Evolutionary conservation across 2,329 filamentous ascomycete species (phyloP).

Genomic region (Fusarium poae): DNA sequence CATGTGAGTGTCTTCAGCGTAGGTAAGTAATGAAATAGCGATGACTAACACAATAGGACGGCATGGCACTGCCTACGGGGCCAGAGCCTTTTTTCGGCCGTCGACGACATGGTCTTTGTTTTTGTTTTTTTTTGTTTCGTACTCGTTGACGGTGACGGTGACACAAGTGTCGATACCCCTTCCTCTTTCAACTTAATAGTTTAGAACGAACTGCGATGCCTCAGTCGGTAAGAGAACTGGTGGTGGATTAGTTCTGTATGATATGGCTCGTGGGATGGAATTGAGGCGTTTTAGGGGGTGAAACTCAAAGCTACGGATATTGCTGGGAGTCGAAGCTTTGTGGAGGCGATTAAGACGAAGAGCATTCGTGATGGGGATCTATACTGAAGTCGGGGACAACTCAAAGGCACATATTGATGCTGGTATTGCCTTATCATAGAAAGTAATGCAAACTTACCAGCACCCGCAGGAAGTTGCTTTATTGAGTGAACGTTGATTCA

Average conservation of each 20-base stretch:
- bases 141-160: slow-evolving; percentile 27
- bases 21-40: slow-evolving; percentile 30
- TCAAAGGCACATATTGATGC: slow-evolving; percentile 17
- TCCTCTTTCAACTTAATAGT: slow-evolving; percentile 33
- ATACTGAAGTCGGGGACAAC: slow-evolving; percentile 14
- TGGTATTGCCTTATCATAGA: slow-evolving; percentile 16
- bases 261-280: slow-evolving; percentile 38
- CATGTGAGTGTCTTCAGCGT: slow-evolving; percentile 16
- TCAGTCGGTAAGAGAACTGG: slow-evolving; percentile 34
- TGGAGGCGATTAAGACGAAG: slow-evolving; percentile 11
- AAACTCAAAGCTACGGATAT: slow-evolving; percentile 28
- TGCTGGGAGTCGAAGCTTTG: slow-evolving; percentile 13
- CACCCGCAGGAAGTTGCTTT: not conserved
- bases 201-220: slow-evolving; percentile 21
- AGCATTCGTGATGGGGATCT: slow-evolving; percentile 26
- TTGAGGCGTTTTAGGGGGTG: slow-evolving; percentile 35
- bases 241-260: slow-evolving; percentile 32
- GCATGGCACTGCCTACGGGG: slow-evolving; percentile 12
- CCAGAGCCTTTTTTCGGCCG: slow-evolving; percentile 2
- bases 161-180: slow-evolving; percentile 46
- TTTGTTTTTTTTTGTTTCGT: slow-evolving; percentile 32
- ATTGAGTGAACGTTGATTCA: slow-evolving; percentile 1
- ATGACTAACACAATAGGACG: slow-evolving; percentile 42
- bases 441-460: slow-evolving; percentile 1
- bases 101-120: slow-evolving; percentile 20